Conservation (phyloP, 495 filamentous ascomycete species). For the Podospora didyma region DNA sequence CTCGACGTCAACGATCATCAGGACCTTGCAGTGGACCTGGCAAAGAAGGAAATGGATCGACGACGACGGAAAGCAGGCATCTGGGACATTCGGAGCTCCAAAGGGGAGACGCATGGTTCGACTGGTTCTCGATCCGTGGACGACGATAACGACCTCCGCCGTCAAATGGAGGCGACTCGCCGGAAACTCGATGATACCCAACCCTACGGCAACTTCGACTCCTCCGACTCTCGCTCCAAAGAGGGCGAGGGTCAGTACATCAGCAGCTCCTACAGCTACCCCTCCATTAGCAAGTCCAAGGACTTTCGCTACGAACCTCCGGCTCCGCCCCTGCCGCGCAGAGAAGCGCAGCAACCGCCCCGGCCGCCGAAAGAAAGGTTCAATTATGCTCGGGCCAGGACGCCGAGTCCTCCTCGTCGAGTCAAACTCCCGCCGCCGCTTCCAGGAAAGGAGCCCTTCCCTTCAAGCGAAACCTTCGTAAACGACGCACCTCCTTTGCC, state of each 20-base stretch:
- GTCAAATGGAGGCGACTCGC: constrained; percentile 47
- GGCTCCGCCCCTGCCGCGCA: constrained; percentile 6
- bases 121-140: constrained; percentile 18
- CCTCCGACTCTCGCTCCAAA: background rate
- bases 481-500: constrained; percentile 30
- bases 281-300: constrained; percentile 42
- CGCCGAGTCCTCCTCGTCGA: background rate
- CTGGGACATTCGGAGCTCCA: constrained; percentile 61
- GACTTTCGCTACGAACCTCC: constrained; percentile 38
- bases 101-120: constrained; percentile 16
- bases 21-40: constrained; percentile 74
- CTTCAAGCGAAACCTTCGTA: background rate
- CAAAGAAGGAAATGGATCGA: constrained; percentile 67
- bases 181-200: constrained; percentile 41
- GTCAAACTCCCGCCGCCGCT: constrained; percentile 9
- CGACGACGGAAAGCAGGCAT: constrained; percentile 57
- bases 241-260: background rate
- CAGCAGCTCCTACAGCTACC: constrained; percentile 42
- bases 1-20: constrained; percentile 68
- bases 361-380: constrained; percentile 12
- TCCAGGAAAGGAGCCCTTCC: constrained; percentile 24
- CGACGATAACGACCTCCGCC: constrained; percentile 45
- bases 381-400: background rate
- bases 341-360: constrained; percentile 29
- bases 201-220: constrained; percentile 14